phyloP scores from a whole-genome alignment of 768 basidiomycete species.

The Epithele typhae region DNA sequence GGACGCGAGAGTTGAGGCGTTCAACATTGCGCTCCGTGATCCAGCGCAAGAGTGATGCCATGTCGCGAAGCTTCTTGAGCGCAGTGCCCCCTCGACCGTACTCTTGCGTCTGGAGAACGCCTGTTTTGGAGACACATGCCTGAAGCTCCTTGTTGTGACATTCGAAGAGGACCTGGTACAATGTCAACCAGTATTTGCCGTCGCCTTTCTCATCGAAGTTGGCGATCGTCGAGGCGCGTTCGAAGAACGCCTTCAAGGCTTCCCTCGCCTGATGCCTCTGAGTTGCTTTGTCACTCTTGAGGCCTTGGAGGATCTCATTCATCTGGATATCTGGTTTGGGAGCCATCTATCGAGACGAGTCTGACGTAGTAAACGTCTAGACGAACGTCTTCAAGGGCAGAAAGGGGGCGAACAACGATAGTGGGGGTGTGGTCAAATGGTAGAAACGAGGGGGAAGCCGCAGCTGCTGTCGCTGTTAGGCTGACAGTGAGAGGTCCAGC shows the following conservation, averaged over 20 bases:
- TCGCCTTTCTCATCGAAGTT: conserved; percentile 36
- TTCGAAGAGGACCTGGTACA: conserved; percentile 72
- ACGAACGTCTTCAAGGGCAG: no score
- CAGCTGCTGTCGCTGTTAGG: no score
- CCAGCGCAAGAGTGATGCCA: conserved; percentile 66
- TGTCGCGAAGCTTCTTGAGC: conserved; percentile 58
- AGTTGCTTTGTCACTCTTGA: conserved; percentile 61
- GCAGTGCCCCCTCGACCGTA: conserved; percentile 40
- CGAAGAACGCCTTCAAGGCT: conserved; percentile 47
- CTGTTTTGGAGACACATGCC: conserved; percentile 37
- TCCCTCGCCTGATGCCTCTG: conserved; percentile 64
- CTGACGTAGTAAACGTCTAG: no score
- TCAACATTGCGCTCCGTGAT: conserved; percentile 61
- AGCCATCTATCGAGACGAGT: no score
- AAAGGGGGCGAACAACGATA: no score
- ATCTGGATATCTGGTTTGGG: no score
- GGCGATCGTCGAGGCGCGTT: conserved; percentile 41
- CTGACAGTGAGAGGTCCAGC: no score
- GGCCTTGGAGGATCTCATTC: no score
- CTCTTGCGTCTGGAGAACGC: conserved; percentile 35
- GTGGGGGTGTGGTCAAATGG: no score
- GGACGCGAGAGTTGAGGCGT: conserved; percentile 49
- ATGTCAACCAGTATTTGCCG: conserved; percentile 49
- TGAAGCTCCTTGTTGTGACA: conserved; percentile 56
- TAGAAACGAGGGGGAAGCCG: no score